phyloP scores from a whole-genome alignment of 352 stramenopile genomes.

The Globisporangium nodosum region DNA sequence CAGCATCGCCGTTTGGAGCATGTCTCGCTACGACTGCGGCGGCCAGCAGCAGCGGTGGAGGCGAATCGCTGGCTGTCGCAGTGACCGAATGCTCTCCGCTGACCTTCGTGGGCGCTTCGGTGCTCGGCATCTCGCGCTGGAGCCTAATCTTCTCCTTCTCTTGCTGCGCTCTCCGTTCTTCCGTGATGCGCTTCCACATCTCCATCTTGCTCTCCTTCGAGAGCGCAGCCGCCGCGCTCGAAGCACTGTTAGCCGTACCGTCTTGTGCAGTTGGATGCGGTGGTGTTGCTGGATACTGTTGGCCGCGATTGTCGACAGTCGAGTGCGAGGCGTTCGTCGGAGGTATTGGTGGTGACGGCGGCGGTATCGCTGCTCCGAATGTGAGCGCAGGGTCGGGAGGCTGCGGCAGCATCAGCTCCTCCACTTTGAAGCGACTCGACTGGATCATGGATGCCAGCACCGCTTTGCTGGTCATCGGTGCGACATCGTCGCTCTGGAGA shows the following conservation, averaged over 20 bases:
- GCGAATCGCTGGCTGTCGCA: neutral
- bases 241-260: no score
- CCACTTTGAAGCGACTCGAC: slow-evolving; percentile 13
- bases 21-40: neutral
- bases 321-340: neutral
- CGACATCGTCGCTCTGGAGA: neutral
- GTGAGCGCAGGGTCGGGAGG: neutral
- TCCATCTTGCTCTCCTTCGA: slow-evolving; percentile 54
- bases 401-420: slow-evolving; percentile 9
- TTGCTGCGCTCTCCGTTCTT: slow-evolving; percentile 34
- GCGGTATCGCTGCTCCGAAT: neutral
- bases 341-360: neutral
- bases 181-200: slow-evolving; percentile 59
- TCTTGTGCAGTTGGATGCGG: neutral
- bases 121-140: slow-evolving; percentile 3
- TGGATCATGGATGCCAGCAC: slow-evolving; percentile 4
- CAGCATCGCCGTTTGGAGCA: neutral
- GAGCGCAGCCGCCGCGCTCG: slow-evolving; percentile 10
- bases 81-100: neutral
- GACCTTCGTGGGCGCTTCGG: neutral
- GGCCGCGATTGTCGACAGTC: neutral
- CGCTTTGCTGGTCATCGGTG: neutral
- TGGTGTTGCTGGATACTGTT: neutral
- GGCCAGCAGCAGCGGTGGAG: neutral
- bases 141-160: slow-evolving; percentile 16